A percentile compares a stretch with the other conserved stretches of the same genome.
These are phyloP conservation scores for Glycyrrhiza uralensis DNA, from an alignment of 306 rosid species.

Conservation along the genomic window DNA sequence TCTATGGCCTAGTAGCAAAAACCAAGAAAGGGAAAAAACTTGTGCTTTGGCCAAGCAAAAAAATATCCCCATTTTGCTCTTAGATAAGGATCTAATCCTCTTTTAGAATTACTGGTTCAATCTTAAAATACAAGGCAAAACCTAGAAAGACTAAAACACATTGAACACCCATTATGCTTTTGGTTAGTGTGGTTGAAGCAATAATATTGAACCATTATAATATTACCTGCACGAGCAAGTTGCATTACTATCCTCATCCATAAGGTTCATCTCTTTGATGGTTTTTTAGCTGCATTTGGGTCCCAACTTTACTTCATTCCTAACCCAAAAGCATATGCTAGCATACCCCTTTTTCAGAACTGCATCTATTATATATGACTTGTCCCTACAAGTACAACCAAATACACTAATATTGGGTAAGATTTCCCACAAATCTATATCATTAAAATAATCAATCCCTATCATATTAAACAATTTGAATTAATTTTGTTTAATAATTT, in stretches of 20 bases:
- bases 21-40: constrained; percentile 19
- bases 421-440: not conserved
- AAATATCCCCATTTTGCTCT: not conserved
- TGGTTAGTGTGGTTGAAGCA: constrained; percentile 25
- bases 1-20: not conserved
- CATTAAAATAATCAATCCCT: not conserved
- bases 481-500: no score
- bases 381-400: not conserved
- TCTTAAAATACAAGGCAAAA: constrained; percentile 40
- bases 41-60: constrained; percentile 16
- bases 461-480: not conserved
- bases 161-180: constrained; percentile 24
- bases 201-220: constrained; percentile 9
- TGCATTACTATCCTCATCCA: constrained; percentile 19
- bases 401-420: not conserved
- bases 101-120: constrained; percentile 6
- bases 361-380: not conserved
- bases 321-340: constrained; percentile 18
- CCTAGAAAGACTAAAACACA: constrained; percentile 2
- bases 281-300: constrained; percentile 19
- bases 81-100: constrained; percentile 25
- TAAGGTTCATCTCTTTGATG: constrained; percentile 6
- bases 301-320: constrained; percentile 33
- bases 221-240: constrained; percentile 19
- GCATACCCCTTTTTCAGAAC: not conserved